Conservation (phyloP, 1,284 basidiomycete species). For the Malassezia slooffiae region DNA sequence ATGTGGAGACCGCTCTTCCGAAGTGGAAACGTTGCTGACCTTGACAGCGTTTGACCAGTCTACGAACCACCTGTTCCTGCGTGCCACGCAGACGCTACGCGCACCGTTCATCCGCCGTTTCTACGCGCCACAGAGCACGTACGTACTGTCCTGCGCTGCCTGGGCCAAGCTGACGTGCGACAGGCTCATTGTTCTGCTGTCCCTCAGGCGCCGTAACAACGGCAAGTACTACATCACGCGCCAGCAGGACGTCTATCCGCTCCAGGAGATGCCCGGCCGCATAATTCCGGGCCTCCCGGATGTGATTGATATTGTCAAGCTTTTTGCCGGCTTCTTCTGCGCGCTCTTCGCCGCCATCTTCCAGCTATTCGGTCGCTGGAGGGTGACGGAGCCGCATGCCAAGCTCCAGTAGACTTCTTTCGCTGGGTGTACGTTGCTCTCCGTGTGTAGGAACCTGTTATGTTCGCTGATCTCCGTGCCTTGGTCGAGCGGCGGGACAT, state of each 20-base stretch:
- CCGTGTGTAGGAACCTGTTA: too few relatives aligned
- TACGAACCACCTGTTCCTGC: conserved; percentile 18
- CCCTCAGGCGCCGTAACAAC: conserved; percentile 32
- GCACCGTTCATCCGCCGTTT: conserved; percentile 15
- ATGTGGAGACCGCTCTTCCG: conserved; percentile 14
- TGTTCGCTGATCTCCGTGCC: too few relatives aligned
- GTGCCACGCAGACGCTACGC: conserved; percentile 27
- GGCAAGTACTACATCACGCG: conserved; percentile 40
- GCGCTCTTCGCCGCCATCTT: conserved; percentile 4
- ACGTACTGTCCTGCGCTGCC: too few relatives aligned
- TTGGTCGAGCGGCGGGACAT: too few relatives aligned
- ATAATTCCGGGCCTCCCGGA: neutral
- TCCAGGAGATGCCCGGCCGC: conserved; percentile 5
- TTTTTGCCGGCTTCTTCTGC: conserved; percentile 6
- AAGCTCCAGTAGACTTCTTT: too few relatives aligned
- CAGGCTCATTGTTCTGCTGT: conserved; percentile 28
- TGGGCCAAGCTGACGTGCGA: conserved; percentile 4
- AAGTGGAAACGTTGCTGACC: too few relatives aligned
- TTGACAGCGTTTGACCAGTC: conserved; percentile 26
- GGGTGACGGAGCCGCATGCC: too few relatives aligned
- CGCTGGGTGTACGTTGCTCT: too few relatives aligned
- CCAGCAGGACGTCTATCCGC: conserved; percentile 35
- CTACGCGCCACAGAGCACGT: conserved; percentile 6
- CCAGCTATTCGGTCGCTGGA: conserved; percentile 12
- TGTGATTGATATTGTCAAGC: conserved; percentile 2